Percentiles rank a stretch among this genome's conserved stretches.
Evolutionary conservation across 345 rosid genomes (phyloP).

Genomic region (Excoecaria agallocha): DNA sequence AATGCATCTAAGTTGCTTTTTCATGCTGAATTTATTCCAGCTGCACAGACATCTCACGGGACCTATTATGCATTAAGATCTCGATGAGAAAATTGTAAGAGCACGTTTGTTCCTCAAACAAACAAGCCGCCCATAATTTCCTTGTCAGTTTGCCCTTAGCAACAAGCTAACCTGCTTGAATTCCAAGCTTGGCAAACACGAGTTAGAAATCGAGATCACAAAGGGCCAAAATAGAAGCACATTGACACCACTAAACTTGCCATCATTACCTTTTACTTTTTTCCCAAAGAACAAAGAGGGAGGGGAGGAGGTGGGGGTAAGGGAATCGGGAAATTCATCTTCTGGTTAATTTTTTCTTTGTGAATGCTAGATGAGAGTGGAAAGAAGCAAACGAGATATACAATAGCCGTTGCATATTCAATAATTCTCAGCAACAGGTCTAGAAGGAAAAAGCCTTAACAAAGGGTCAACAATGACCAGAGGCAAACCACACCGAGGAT

Average conservation of each 20-base stretch:
- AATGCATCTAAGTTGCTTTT: neutral
- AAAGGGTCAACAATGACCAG: conserved; percentile 82
- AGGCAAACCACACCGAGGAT: conserved; percentile 71
- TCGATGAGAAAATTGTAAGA: too few relatives aligned
- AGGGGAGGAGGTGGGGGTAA: too few relatives aligned
- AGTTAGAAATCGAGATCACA: neutral
- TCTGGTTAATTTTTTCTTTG: neutral
- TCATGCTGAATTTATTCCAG: neutral
- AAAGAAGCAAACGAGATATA: neutral
- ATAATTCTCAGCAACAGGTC: conserved; percentile 76
- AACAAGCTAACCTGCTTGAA: too few relatives aligned
- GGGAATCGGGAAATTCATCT: neutral
- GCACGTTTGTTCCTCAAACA: neutral
- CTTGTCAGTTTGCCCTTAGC: too few relatives aligned
- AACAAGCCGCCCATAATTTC: too few relatives aligned
- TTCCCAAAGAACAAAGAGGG: too few relatives aligned
- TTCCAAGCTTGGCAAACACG: neutral
- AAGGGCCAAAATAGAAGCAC: neutral
- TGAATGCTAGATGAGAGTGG: neutral
- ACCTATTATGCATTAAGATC: neutral
- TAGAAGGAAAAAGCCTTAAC: conserved; percentile 77
- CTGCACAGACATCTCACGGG: neutral
- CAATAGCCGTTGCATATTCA: conserved; percentile 20
- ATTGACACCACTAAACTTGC: neutral
- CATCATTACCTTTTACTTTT: neutral